A percentile compares a stretch with the other conserved stretches of the same genome.
Conservation (phyloP, 805 yeast genomes). For the Hanseniaspora taiwanica region DNA sequence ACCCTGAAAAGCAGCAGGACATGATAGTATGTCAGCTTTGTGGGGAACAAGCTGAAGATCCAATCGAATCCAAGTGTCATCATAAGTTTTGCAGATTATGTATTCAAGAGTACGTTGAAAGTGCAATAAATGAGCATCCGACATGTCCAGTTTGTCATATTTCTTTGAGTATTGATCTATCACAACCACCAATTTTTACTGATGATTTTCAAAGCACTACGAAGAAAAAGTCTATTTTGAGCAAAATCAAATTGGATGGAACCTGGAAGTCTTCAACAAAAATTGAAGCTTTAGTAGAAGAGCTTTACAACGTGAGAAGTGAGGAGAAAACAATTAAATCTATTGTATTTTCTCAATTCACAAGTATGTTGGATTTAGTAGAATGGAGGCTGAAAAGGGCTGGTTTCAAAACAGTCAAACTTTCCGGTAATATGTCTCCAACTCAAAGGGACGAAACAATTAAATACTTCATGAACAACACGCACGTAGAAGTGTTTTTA, state of each 20-base stretch:
- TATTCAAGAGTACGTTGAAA: conserved; percentile 77
- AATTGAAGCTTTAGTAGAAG: conserved; percentile 92
- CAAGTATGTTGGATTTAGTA: conserved; percentile 88
- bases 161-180: conserved; percentile 77
- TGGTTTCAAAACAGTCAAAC: conserved; percentile 85
- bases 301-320: conserved; percentile 72
- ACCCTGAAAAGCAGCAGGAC: conserved; percentile 23
- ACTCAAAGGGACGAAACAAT: conserved; percentile 87
- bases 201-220: conserved; percentile 29
- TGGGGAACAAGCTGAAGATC: conserved; percentile 97
- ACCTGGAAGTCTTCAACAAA: conserved; percentile 92
- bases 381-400: conserved; percentile 94
- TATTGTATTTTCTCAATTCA: conserved; percentile 93
- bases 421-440: conserved; percentile 97
- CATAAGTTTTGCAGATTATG: conserved; percentile 91
- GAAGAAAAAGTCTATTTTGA: conserved; percentile 51
- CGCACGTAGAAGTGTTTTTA: conserved; percentile 82
- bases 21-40: conserved; percentile 78
- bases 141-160: conserved; percentile 96
- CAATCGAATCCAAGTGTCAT: conserved; percentile 87
- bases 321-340: conserved; percentile 85
- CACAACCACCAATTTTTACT: conserved; percentile 57
- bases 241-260: conserved; percentile 75
- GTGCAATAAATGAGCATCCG: conserved; percentile 40
- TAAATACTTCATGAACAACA: conserved; percentile 81